Conservation (phyloP, 176 grass and related monocot species). For the Pharus latifolius region DNA sequence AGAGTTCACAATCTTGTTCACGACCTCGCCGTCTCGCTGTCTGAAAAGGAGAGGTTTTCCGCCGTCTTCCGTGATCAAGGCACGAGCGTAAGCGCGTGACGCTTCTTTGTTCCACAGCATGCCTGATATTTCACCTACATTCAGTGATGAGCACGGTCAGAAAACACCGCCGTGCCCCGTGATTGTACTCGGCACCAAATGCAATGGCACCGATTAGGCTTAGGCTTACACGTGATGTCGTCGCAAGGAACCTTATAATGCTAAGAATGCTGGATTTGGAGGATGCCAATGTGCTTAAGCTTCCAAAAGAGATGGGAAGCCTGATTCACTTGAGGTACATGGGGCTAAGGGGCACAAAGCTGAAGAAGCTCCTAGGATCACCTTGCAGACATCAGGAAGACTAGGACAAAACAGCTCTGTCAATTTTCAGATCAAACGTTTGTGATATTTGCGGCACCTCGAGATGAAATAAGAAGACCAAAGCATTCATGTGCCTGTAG, state of each 20-base stretch:
- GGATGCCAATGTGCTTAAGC: slow-evolving; percentile 9
- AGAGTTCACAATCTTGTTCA: slow-evolving; percentile 38
- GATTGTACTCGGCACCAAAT: no score
- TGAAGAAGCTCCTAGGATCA: slow-evolving; percentile 29
- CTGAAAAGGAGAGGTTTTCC: slow-evolving; percentile 27
- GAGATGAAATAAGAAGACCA: slow-evolving; percentile 39
- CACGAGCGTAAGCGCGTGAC: background rate
- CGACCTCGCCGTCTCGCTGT: slow-evolving; percentile 15
- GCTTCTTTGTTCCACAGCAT: no score
- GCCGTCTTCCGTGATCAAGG: background rate
- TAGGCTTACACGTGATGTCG: background rate
- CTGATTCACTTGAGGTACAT: slow-evolving; percentile 43
- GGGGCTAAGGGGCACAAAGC: slow-evolving; percentile 28
- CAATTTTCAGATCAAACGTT: slow-evolving; percentile 19
- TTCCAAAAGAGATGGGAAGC: slow-evolving; percentile 24
- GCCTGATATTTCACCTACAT: background rate
- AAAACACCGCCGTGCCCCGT: no score
- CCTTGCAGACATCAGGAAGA: slow-evolving; percentile 35
- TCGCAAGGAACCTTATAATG: slow-evolving; percentile 18
- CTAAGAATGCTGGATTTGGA: slow-evolving; percentile 38
- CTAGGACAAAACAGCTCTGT: slow-evolving; percentile 5
- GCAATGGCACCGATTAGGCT: no score
- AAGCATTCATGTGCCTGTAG: slow-evolving; percentile 17
- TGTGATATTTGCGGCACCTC: slow-evolving; percentile 30
- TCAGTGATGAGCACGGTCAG: slow-evolving; percentile 6